These are phyloP conservation scores for Flueggea neowawraea DNA, from an alignment of 441 rosid genomes.

Conservation along the genomic window DNA sequence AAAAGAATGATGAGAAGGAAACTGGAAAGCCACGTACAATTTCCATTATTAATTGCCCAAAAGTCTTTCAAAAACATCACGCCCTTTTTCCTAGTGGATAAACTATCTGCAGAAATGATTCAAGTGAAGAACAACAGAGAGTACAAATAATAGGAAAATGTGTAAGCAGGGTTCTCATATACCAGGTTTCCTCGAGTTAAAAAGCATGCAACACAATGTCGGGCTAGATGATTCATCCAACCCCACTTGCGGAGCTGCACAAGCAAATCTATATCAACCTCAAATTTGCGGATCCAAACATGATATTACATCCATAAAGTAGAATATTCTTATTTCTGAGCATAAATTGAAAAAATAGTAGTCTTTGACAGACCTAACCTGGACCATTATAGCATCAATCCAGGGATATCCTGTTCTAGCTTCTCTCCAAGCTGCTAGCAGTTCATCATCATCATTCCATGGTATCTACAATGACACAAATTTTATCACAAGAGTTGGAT, in stretches of 20 bases:
- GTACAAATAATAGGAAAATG: slow-evolving; percentile 5
- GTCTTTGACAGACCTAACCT: slow-evolving; percentile 47
- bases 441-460: slow-evolving; percentile 68
- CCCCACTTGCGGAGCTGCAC: slow-evolving; percentile 92
- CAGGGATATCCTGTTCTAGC: slow-evolving; percentile 95
- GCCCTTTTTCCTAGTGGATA: slow-evolving; percentile 97
- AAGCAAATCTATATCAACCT: slow-evolving; percentile 5
- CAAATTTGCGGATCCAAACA: not conserved
- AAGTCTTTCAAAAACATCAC: slow-evolving; percentile 90
- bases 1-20: slow-evolving; percentile 92
- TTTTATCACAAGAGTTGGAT: too few relatives aligned
- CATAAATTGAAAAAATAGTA: slow-evolving; percentile 2
- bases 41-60: slow-evolving; percentile 93
- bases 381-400: slow-evolving; percentile 99
- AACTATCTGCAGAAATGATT: slow-evolving; percentile 53
- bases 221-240: slow-evolving; percentile 98
- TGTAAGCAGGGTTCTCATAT: slow-evolving; percentile 9
- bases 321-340: not conserved
- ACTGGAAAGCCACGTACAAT: slow-evolving; percentile 79
- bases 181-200: slow-evolving; percentile 97
- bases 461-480: slow-evolving; percentile 51
- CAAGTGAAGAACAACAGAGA: slow-evolving; percentile 17
- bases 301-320: not conserved
- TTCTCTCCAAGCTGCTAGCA: slow-evolving; percentile 88
- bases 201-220: slow-evolving; percentile 94